These are phyloP conservation scores for Cladosporium velox DNA, from an alignment of 2,329 filamentous ascomycete species.

Conservation along the genomic window DNA sequence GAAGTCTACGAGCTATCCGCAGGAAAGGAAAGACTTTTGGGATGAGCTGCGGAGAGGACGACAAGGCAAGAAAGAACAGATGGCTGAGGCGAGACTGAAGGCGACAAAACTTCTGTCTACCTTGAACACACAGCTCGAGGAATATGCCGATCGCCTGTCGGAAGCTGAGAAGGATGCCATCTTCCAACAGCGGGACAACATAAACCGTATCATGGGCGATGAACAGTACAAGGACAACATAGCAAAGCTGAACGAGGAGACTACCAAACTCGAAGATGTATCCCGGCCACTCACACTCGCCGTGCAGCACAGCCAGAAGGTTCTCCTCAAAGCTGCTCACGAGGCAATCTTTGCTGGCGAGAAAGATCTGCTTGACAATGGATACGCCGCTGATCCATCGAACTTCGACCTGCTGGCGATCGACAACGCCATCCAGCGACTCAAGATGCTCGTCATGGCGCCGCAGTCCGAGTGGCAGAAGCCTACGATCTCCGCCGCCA, in stretches of 20 bases:
- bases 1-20: constrained; percentile 40
- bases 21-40: constrained; percentile 42
- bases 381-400: constrained; percentile 10
- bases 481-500: constrained; percentile 33
- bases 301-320: constrained; percentile 32
- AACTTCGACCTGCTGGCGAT: constrained; percentile 29
- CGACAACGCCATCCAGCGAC: constrained; percentile 28
- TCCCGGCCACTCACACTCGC: constrained; percentile 30
- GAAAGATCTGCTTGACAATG: constrained; percentile 34
- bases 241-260: constrained; percentile 27
- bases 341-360: constrained; percentile 40
- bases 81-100: constrained; percentile 28
- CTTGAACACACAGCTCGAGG: constrained; percentile 30
- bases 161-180: constrained; percentile 32
- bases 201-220: constrained; percentile 33
- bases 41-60: constrained; percentile 33
- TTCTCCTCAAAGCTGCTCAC: constrained; percentile 37
- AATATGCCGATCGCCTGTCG: constrained; percentile 35
- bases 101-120: constrained; percentile 31
- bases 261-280: constrained; percentile 26
- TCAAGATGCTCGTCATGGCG: constrained; percentile 37
- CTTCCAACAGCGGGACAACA: constrained; percentile 29
- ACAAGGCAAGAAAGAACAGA: constrained; percentile 28
- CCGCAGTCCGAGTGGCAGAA: constrained; percentile 37
- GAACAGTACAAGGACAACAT: constrained; percentile 27